These are phyloP conservation scores for Trametes cingulata DNA, from an alignment of 768 basidiomycete species.

Conservation along the genomic window DNA sequence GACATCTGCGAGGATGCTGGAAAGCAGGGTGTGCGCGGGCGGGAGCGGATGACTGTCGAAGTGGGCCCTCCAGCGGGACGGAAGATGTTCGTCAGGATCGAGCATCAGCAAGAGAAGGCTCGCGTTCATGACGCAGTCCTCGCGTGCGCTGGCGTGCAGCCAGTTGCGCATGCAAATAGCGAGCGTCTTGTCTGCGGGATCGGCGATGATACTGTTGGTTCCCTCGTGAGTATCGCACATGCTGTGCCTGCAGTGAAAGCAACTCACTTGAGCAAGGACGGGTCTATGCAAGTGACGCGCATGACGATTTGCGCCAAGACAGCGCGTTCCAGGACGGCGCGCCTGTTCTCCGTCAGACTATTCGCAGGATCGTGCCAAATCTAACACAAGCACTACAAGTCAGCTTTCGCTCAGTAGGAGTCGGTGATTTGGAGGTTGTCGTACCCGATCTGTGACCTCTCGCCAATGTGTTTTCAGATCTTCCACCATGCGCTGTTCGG, in stretches of 20 bases:
- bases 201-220: background rate
- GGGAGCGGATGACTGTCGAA: background rate
- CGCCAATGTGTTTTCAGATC: background rate
- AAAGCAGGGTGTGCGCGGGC: background rate
- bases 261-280: slow-evolving; percentile 4
- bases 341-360: background rate
- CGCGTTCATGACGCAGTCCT: background rate
- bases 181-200: background rate
- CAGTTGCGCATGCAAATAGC: background rate
- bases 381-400: background rate
- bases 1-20: background rate
- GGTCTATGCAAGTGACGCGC: background rate
- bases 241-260: background rate
- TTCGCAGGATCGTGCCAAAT: background rate
- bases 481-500: background rate
- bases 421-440: background rate
- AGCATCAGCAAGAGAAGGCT: background rate
- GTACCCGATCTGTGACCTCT: background rate
- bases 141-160: background rate
- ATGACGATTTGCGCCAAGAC: background rate
- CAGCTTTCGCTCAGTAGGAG: background rate
- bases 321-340: background rate
- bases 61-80: background rate
- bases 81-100: background rate
- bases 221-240: background rate